Evolutionary conservation across 2,329 filamentous ascomycete species (phyloP).

Genomic region (Nannizzia gypsea): DNA sequence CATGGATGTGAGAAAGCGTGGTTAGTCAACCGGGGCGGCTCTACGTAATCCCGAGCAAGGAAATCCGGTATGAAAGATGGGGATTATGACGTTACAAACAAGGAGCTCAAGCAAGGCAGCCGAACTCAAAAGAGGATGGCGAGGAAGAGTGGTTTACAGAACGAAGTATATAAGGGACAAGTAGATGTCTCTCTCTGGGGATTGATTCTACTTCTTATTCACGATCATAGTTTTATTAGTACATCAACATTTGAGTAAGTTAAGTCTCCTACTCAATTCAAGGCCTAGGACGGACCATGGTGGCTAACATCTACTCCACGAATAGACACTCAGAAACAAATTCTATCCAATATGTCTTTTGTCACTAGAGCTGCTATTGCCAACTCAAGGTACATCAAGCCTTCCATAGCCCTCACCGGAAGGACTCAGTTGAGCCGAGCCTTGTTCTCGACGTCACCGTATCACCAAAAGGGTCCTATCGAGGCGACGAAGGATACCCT

Average conservation of each 20-base stretch:
- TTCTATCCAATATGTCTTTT: conserved; percentile 25
- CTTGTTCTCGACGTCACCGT: conserved; percentile 43
- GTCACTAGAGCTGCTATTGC: conserved; percentile 24
- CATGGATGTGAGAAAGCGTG: too few species aligned
- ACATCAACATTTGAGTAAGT: not conserved
- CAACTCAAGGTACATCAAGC: conserved; percentile 15
- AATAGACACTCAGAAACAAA: not conserved
- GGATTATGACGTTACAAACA: not conserved
- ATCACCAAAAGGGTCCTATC: conserved; percentile 40
- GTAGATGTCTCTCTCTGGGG: not conserved
- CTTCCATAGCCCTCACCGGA: conserved; percentile 8
- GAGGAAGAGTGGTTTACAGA: not conserved
- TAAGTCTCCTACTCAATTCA: not conserved
- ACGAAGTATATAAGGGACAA: not conserved
- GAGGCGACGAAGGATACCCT: conserved; percentile 47
- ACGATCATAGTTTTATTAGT: not conserved
- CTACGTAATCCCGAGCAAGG: not conserved
- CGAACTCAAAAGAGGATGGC: not conserved
- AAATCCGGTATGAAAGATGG: not conserved
- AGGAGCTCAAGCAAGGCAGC: not conserved
- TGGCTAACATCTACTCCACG: not conserved
- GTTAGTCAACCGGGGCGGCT: not conserved
- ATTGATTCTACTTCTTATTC: not conserved
- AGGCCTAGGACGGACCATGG: not conserved
- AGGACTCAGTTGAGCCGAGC: conserved; percentile 13